Evolutionary conservation across 2,329 filamentous ascomycete genomes (phyloP).

Genomic region (Fusarium marasasianum): DNA sequence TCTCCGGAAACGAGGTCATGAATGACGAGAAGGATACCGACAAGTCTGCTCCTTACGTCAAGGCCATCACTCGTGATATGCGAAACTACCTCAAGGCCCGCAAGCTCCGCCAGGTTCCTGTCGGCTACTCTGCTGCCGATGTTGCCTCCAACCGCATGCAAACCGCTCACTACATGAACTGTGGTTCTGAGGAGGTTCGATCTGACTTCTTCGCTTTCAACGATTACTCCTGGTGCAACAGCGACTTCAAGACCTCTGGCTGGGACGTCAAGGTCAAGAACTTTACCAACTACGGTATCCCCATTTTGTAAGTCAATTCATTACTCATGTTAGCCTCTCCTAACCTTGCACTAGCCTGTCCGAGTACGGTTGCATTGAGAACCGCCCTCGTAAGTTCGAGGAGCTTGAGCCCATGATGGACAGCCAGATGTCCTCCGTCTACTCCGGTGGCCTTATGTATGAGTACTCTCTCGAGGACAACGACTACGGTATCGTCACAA

Average conservation of each 20-base stretch:
- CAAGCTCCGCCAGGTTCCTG: conserved; percentile 72
- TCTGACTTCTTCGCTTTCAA: conserved; percentile 92
- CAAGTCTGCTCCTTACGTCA: conserved; percentile 75
- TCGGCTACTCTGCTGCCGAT: conserved; percentile 82
- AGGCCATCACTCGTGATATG: conserved; percentile 81
- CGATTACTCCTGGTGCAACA: conserved; percentile 88
- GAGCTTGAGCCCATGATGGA: conserved; percentile 85
- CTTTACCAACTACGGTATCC: conserved; percentile 86
- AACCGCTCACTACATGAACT: conserved; percentile 94
- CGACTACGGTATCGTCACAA: conserved; percentile 81
- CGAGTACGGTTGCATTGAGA: conserved; percentile 90
- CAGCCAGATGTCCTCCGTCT: conserved; percentile 84
- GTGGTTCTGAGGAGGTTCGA: conserved; percentile 82
- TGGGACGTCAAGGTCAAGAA: conserved; percentile 91
- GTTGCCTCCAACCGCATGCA: conserved; percentile 86
- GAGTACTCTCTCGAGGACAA: conserved; percentile 87
- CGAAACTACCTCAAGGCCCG: conserved; percentile 73
- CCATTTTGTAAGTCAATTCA: conserved; percentile 72
- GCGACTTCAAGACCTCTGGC: conserved; percentile 74
- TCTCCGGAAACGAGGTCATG: conserved; percentile 84
- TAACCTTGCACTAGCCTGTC: conserved; percentile 67
- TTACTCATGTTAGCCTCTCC: neutral
- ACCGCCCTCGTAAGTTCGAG: conserved; percentile 77
- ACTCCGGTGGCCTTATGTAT: conserved; percentile 96
- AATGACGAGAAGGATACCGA: conserved; percentile 73